Percentiles rank a stretch among this genome's conserved stretches.
These are phyloP conservation scores for Xylaria castorea DNA, from an alignment of 495 filamentous ascomycete genomes.

Conservation along the genomic window DNA sequence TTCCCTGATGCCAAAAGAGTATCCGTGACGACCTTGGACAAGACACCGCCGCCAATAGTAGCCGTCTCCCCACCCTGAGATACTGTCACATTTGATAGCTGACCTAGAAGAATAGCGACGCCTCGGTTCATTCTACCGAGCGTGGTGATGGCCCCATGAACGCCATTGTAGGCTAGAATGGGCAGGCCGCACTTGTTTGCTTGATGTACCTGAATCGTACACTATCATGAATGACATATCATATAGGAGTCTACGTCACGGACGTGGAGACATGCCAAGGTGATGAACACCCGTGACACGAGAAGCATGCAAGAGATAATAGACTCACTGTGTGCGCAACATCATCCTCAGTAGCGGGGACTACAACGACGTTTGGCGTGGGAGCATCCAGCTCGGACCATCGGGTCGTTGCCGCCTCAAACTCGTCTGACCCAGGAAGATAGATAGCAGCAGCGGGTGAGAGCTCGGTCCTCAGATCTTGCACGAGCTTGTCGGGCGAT, in stretches of 20 bases:
- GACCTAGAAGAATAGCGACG: constrained; percentile 55
- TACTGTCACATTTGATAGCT: constrained; percentile 52
- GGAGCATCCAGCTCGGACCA: constrained; percentile 53
- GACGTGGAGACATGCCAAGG: neutral
- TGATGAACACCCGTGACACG: neutral
- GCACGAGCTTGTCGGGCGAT: neutral
- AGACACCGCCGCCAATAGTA: constrained; percentile 59
- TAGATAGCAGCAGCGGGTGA: constrained; percentile 54
- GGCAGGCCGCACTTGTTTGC: constrained; percentile 54
- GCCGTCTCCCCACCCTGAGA: constrained; percentile 53
- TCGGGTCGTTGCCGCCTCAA: constrained; percentile 48
- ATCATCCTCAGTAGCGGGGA: constrained; percentile 58
- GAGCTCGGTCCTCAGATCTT: constrained; percentile 38
- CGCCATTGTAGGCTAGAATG: constrained; percentile 58
- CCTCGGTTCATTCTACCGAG: constrained; percentile 54
- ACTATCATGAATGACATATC: constrained; percentile 6
- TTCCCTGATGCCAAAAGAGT: constrained; percentile 46
- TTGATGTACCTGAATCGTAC: constrained; percentile 47
- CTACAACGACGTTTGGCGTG: constrained; percentile 53
- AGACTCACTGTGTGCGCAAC: constrained; percentile 54
- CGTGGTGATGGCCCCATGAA: constrained; percentile 52
- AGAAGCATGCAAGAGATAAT: neutral
- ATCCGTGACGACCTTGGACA: constrained; percentile 43
- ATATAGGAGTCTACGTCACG: neutral
- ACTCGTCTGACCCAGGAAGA: constrained; percentile 50